Base-by-base conservation (phyloP, 495 filamentous ascomycete genomes). In the Echria macrotheca region DNA sequence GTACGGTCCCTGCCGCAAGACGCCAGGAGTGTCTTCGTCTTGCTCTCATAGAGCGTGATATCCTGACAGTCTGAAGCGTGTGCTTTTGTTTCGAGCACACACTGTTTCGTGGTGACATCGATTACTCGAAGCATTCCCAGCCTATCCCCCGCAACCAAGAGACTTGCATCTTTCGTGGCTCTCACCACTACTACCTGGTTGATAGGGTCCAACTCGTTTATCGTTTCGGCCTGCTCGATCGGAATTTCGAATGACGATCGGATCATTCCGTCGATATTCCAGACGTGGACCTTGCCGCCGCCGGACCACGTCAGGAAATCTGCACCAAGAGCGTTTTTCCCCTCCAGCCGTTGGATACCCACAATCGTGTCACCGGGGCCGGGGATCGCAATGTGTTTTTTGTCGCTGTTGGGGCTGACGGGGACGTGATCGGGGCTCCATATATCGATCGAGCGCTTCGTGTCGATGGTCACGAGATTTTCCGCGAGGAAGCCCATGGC, bases 241-340 rank as follows among this genome's bases (percentile, higher is more conserved):
- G 80, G 72, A 24, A 94, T 76, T 10, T 76, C 63, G 44, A 85
- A 73, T n/a, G 80, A 77, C 18, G 71, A 72, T 40, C 71, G 78
- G 48, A 84, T 81, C 35, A 75, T 73, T 31, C 93, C 94, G 11
- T 85, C 77, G 6, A 78, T 64, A 56, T 81, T 73, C 93, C 94
- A 98, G 57, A 93, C 82, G 26, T 86, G 77, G 31, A 96, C 79
- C 19, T 71, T 75, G 4, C 93, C 93, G 48, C 78, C 79, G 38
- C 76, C 77, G 8, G 90, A 87, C 87, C 89, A 97, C 0, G 89
- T 95, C 55, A 87, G 84, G 61, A 96, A 95, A 22, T 82, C 77
- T 2, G 87, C 84, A 8, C 76, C 68, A 1, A 78, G 60, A 5
- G 65, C 57, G 52, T 85, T 83, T 0, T 78, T 72, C 23, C 64